Conservation (phyloP, 1,284 basidiomycete genomes). For the Cerrena zonata region DNA sequence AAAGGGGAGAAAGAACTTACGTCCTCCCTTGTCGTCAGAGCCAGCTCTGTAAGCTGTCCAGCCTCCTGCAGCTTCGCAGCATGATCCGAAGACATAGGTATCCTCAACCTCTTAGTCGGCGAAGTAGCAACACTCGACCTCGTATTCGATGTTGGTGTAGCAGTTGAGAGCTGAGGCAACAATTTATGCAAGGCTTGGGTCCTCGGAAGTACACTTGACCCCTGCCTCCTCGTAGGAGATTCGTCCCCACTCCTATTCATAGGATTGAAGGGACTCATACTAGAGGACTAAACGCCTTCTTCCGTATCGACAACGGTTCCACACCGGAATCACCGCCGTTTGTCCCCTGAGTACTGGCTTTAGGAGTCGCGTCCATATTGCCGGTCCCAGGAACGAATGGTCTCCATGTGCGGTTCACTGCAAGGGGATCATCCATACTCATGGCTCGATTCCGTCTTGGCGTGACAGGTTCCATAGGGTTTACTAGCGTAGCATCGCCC, state of each 20-base stretch:
- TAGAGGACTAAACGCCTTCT: slow-evolving; percentile 74
- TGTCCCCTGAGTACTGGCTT: slow-evolving; percentile 20
- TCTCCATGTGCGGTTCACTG: slow-evolving; percentile 61
- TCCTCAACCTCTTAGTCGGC: slow-evolving; percentile 33
- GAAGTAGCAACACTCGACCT: slow-evolving; percentile 30
- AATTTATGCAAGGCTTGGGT: neutral
- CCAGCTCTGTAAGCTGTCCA: slow-evolving; percentile 42
- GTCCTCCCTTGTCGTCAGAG: slow-evolving; percentile 60
- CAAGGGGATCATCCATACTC: slow-evolving; percentile 12
- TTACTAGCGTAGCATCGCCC: slow-evolving; percentile 32
- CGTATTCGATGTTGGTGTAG: neutral
- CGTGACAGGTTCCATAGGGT: slow-evolving; percentile 15
- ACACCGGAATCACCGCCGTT: slow-evolving; percentile 24
- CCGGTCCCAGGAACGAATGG: slow-evolving; percentile 49
- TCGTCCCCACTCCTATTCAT: slow-evolving; percentile 17
- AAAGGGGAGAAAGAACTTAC: slow-evolving; percentile 35
- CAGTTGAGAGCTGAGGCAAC: too few species aligned
- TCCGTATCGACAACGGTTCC: slow-evolving; percentile 75
- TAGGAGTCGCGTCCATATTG: slow-evolving; percentile 42
- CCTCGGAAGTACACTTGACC: slow-evolving; percentile 21
- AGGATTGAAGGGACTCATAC: too few species aligned
- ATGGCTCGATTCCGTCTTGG: slow-evolving; percentile 16
- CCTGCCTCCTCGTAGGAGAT: slow-evolving; percentile 41
- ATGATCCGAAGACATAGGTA: slow-evolving; percentile 12
- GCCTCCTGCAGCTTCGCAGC: slow-evolving; percentile 28